These are phyloP conservation scores for Podaxis sp. DNA, from an alignment of 768 basidiomycete genomes.

Conservation along the genomic window DNA sequence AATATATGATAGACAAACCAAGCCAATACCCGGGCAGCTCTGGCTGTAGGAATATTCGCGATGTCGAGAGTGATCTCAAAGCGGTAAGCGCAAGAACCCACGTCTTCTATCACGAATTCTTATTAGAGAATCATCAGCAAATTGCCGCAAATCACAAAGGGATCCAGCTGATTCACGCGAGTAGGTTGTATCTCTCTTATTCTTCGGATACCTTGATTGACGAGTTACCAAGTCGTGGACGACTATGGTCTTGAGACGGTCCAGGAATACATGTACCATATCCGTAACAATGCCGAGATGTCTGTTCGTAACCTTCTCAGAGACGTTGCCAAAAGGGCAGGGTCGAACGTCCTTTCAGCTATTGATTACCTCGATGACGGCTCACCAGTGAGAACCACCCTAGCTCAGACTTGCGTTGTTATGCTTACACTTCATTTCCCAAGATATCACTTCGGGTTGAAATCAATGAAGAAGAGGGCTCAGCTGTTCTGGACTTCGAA, in stretches of 20 bases:
- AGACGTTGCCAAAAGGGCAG: slow-evolving; percentile 69
- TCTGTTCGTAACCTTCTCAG: slow-evolving; percentile 83
- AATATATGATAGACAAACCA: slow-evolving; percentile 82
- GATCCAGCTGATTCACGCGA: slow-evolving; percentile 77
- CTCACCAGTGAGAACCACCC: slow-evolving; percentile 55
- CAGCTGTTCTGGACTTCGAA: slow-evolving; percentile 82
- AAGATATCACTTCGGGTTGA: slow-evolving; percentile 76
- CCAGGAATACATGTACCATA: slow-evolving; percentile 92
- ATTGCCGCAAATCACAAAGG: slow-evolving; percentile 94
- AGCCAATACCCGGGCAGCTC: slow-evolving; percentile 82
- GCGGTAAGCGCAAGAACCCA: slow-evolving; percentile 52
- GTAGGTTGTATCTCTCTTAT: slow-evolving; percentile 38
- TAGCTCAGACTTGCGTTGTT: slow-evolving; percentile 13
- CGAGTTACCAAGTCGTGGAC: slow-evolving; percentile 58
- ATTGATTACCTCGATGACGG: slow-evolving; percentile 89
- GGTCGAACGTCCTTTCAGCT: slow-evolving; percentile 63
- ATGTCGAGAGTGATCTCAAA: slow-evolving; percentile 91
- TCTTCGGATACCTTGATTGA: slow-evolving; percentile 14
- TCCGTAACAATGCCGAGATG: slow-evolving; percentile 83
- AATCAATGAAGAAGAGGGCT: slow-evolving; percentile 73
- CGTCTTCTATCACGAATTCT: slow-evolving; percentile 1
- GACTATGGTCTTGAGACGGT: slow-evolving; percentile 87
- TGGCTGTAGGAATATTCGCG: slow-evolving; percentile 82
- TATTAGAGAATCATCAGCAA: slow-evolving; percentile 53
- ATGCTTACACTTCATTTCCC: not conserved